phyloP scores from a whole-genome alignment of 2,329 filamentous ascomycete genomes.

The Scedosporium boydii region DNA sequence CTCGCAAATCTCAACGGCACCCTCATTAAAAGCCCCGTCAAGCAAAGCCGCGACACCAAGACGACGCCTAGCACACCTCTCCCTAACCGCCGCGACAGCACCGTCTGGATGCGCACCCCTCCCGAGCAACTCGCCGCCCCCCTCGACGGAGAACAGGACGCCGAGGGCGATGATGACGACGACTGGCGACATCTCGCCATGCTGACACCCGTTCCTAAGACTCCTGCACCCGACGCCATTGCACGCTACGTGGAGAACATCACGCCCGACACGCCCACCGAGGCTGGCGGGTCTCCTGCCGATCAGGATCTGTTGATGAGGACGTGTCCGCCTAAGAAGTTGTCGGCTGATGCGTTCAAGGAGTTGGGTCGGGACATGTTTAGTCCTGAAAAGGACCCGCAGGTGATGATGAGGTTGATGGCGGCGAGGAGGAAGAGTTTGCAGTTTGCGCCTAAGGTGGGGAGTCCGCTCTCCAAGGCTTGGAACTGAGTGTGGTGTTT shows the following conservation, averaged over 20 bases:
- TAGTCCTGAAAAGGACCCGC: conserved; percentile 42
- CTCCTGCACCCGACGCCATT: conserved; percentile 45
- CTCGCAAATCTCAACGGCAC: conserved; percentile 60
- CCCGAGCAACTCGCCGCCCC: conserved; percentile 26
- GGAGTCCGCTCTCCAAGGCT: conserved; percentile 57
- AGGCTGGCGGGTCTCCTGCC: conserved; percentile 23
- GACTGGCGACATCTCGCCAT: conserved; percentile 30
- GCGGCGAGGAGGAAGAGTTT: conserved; percentile 67
- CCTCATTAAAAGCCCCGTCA: conserved; percentile 36
- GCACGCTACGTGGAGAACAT: conserved; percentile 41
- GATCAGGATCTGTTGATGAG: conserved; percentile 33
- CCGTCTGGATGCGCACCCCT: conserved; percentile 45
- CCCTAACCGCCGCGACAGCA: conserved; percentile 40
- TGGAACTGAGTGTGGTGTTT: conserved; percentile 28
- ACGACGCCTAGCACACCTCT: conserved; percentile 36
- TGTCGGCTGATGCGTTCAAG: conserved; percentile 9
- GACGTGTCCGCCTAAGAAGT: conserved; percentile 35
- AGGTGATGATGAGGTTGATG: conserved; percentile 54
- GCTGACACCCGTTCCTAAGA: conserved; percentile 48
- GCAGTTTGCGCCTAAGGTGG: conserved; percentile 67
- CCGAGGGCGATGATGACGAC: conserved; percentile 25
- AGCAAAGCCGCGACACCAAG: conserved; percentile 18
- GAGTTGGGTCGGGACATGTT: conserved; percentile 32
- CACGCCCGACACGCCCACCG: conserved; percentile 34
- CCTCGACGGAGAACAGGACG: conserved; percentile 15